These are phyloP conservation scores for Calvatia gigantea DNA, from an alignment of 768 basidiomycete species.

Conservation along the genomic window DNA sequence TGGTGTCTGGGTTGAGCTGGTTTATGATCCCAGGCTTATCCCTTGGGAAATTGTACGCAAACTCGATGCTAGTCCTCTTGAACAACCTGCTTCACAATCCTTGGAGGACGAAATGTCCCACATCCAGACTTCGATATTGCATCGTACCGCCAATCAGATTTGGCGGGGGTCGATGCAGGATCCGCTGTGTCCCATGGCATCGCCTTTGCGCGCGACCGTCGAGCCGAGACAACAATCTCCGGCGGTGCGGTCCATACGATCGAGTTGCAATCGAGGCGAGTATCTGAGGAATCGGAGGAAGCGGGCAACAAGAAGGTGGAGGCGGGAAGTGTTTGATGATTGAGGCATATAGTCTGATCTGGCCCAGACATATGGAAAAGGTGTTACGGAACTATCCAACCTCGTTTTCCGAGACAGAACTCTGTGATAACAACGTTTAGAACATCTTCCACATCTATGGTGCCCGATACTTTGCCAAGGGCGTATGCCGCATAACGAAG, in stretches of 20 bases:
- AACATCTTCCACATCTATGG: slow-evolving; percentile 80
- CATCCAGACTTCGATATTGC: neutral
- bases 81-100: slow-evolving; percentile 5
- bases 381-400: neutral
- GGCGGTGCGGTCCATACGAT: neutral
- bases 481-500: slow-evolving; percentile 81
- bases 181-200: neutral
- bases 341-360: neutral
- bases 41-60: neutral
- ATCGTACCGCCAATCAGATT: neutral
- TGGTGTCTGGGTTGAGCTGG: neutral
- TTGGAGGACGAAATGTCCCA: neutral
- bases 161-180: too few relatives aligned
- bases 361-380: neutral
- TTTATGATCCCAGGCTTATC: neutral
- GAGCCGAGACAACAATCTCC: neutral
- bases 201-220: neutral
- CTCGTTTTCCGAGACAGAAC: slow-evolving; percentile 86
- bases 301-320: neutral
- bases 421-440: slow-evolving; percentile 79
- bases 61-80: slow-evolving; percentile 3
- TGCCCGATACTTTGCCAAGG: slow-evolving; percentile 81
- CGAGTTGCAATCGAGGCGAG: neutral
- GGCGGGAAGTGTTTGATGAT: neutral
- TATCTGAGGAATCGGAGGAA: neutral